These are phyloP conservation scores for Quercus agrifolia DNA, from an alignment of 306 rosid genomes.

Conservation along the genomic window DNA sequence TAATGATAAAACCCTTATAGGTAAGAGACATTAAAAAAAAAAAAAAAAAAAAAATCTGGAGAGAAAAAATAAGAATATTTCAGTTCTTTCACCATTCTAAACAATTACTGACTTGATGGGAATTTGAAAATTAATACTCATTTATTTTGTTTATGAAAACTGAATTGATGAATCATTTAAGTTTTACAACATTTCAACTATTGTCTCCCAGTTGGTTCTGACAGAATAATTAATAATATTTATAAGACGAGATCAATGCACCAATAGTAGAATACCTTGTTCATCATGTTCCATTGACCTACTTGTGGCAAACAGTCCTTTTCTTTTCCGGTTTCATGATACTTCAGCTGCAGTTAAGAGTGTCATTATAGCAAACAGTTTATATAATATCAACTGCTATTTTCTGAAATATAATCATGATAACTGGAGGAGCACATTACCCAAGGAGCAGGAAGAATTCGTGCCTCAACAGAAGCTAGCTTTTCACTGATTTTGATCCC, in stretches of 20 bases:
- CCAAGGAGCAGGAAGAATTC: conserved; percentile 99
- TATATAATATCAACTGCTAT: not conserved
- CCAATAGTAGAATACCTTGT: conserved; percentile 59
- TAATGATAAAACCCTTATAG: not conserved
- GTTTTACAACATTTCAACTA: not conserved
- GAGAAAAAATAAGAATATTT: not conserved
- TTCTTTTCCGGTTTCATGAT: conserved; percentile 92
- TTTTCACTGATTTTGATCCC: conserved; percentile 88
- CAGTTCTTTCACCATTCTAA: not conserved
- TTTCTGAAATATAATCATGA: conserved; percentile 6
- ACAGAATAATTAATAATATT: not conserved
- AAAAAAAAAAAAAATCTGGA: not conserved
- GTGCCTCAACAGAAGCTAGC: conserved; percentile 88
- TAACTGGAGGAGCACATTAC: conserved; percentile 42
- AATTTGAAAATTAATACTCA: not conserved
- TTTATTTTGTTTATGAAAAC: not conserved
- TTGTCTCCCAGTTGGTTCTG: not conserved
- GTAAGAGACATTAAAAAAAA: not conserved
- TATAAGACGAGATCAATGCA: not conserved
- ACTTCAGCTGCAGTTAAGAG: conserved; percentile 66
- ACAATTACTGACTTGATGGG: not conserved
- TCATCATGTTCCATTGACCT: conserved; percentile 99
- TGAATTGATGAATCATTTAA: not conserved
- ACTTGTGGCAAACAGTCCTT: conserved; percentile 97
- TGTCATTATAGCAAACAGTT: conserved; percentile 1